phyloP scores from a whole-genome alignment of 2,329 filamentous ascomycete genomes.

The Epichloe baconii region DNA sequence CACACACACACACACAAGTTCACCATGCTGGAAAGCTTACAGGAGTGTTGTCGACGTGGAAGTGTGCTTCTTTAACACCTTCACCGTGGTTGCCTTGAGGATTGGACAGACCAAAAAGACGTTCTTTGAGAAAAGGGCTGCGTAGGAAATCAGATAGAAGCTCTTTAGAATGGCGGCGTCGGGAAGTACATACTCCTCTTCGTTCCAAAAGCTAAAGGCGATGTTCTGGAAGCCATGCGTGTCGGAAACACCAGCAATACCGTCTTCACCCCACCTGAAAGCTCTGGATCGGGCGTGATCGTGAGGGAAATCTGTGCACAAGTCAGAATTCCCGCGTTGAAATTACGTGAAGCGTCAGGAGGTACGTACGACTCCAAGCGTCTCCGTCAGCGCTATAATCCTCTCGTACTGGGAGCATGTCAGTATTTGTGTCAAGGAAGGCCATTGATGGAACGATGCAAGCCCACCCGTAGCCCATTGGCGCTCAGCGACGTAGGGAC shows the following conservation, averaged over 20 bases:
- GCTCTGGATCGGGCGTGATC: slow-evolving; percentile 79
- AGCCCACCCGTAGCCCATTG: slow-evolving; percentile 83
- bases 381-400: slow-evolving; percentile 85
- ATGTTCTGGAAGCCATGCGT: slow-evolving; percentile 86
- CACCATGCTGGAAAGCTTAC: slow-evolving; percentile 20
- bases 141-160: background rate
- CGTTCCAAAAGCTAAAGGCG: slow-evolving; percentile 95
- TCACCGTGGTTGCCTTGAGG: slow-evolving; percentile 96
- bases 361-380: slow-evolving; percentile 79
- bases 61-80: slow-evolving; percentile 92
- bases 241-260: slow-evolving; percentile 87
- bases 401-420: slow-evolving; percentile 50
- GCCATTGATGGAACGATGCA: background rate
- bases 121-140: slow-evolving; percentile 86
- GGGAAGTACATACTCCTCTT: slow-evolving; percentile 58
- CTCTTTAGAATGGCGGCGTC: no score
- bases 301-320: slow-evolving; percentile 68
- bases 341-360: background rate
- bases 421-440: slow-evolving; percentile 11
- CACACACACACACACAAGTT: background rate
- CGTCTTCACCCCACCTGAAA: slow-evolving; percentile 93
- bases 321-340: slow-evolving; percentile 5
- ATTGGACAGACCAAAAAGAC: slow-evolving; percentile 88
- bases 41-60: slow-evolving; percentile 90
- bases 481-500: slow-evolving; percentile 81